Base-by-base conservation (phyloP, 257 asterid genomes). In the Parsonsia alboflavescens region DNA sequence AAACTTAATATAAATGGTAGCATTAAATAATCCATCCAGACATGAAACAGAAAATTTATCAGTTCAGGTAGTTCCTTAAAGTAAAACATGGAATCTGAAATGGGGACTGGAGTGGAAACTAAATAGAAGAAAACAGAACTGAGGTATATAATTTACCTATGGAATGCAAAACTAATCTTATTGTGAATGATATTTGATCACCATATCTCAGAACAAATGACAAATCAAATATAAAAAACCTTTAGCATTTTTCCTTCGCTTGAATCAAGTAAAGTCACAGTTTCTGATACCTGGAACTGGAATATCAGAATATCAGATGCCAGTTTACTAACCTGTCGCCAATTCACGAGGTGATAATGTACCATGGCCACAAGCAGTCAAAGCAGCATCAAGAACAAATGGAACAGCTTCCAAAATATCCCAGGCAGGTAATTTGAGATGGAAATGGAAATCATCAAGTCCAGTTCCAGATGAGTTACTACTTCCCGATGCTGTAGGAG, bases 321-420 rank as follows among this genome's bases (percentile, higher is more conserved):
- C 45, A 36, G 69, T 39, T 76, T 42, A 84, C 89, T 36, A 80
- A 95, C 99, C 99, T 1, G 99, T 95, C 66, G 97, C 89, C 82
- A 90, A 83, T 85, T 95, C 98, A 70, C 98, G 97, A 11, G 99
- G 99, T 19, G 97, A 90, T 69, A 95, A 74, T 76, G 89, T 87
- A 73, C 93, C 97, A 79, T 95, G 98, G 80, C 91, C 93, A 77
- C 95, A 87, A 71, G 97, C 96, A 71, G 99, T 91, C 74, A 95
- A 93, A 69, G 98, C 89, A 82, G 99, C 98, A 84, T 92, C 98
- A 83, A 92, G 98, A 75, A 86, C 97, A 81, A 86, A 95, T n/a
- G 99, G 99, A 81, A 90, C 85, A 78, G 99, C 99, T 77, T 90
- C 98, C 49, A 95, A 84, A 85, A 95, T 95, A 89, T 95, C 98